Conservation (phyloP, 2,329 filamentous ascomycete species). For the Dryadomyces sulphureus region DNA sequence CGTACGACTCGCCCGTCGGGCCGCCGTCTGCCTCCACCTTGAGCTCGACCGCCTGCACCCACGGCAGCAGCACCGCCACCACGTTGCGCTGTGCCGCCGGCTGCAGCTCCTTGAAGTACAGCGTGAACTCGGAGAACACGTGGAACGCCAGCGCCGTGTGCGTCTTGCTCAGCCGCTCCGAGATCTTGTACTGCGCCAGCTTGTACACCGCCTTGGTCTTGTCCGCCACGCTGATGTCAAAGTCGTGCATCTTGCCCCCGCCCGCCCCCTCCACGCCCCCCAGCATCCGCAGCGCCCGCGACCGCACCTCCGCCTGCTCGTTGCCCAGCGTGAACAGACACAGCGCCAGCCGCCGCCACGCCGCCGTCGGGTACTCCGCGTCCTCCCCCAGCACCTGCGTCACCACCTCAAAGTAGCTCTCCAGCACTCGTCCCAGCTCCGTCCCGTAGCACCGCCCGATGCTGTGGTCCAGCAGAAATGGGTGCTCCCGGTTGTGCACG, state of each 20-base stretch:
- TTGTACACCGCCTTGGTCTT: slow-evolving; percentile 98
- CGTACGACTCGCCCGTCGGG: slow-evolving; percentile 82
- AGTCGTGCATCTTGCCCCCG: slow-evolving; percentile 78
- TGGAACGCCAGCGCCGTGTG: slow-evolving; percentile 82
- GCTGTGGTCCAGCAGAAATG: slow-evolving; percentile 75
- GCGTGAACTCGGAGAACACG: slow-evolving; percentile 89
- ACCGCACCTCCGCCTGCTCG: slow-evolving; percentile 74
- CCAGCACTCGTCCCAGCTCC: slow-evolving; percentile 66
- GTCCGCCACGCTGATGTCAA: slow-evolving; percentile 96
- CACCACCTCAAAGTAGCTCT: slow-evolving; percentile 91
- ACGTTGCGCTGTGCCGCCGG: slow-evolving; percentile 81
- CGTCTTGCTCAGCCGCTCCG: slow-evolving; percentile 73
- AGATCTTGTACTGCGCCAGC: slow-evolving; percentile 91
- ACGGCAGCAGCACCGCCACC: slow-evolving; percentile 84
- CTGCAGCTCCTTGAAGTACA: slow-evolving; percentile 79
- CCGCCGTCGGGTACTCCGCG: slow-evolving; percentile 67
- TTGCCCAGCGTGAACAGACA: slow-evolving; percentile 89
- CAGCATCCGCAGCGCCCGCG: slow-evolving; percentile 72
- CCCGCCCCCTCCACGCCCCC: slow-evolving; percentile 52
- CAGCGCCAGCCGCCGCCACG: slow-evolving; percentile 81
- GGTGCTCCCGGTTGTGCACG: slow-evolving; percentile 74
- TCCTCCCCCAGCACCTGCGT: slow-evolving; percentile 75
- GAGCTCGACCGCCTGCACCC: slow-evolving; percentile 89
- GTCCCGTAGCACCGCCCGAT: slow-evolving; percentile 83
- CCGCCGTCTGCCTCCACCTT: slow-evolving; percentile 85